Evolutionary conservation across 75 land plant genomes (phyloP), one percentile per base, ranked within the genome.

Genomic region (Selaginella tamariscina): DNA sequence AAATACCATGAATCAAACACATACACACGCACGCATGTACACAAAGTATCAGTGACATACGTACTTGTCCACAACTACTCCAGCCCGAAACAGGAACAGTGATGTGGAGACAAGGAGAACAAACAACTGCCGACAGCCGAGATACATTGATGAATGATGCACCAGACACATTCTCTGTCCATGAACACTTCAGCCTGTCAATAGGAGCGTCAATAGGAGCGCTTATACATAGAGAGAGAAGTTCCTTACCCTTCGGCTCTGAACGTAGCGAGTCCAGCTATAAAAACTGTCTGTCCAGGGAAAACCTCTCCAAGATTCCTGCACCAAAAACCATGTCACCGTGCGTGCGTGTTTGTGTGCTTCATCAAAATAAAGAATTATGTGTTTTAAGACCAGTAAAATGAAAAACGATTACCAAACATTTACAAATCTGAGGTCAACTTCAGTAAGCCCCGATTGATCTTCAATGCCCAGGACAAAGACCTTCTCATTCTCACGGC

Each of bases 91-190:
- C 29, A 2, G 71, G 71, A 39, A 68, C 15, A 68, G 68, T 22
- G 13, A 33, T 33, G 44, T 73, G 72, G 26, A 73, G 71, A n/a
- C 63, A 67, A 5, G 70, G 64, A 1, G 75, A 56, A 2, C 65
- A 29, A 27, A 73, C 32, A 30, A 73, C 31, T 54, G 75, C 75
- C 21, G 75, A 64, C 23, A 73, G 55, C 26, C 62, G 70, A 1
- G 71, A 66, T 13, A 73, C 24, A 29, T 73, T 73, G 2, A 73
- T 64, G 24, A 68, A 24, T 5, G 18, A 27, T 31, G 75, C 71
- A n/a, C 28, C 72, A 56, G 11, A 26, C 20, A 44, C 15, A 30
- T 33, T 68, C 28, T 73, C 75, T 2, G 20, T 67, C 75, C 75
- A 73, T 13, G 21, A 15, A 56, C 71, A 54, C 26, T 73, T 68